Evolutionary conservation across 2,329 filamentous ascomycete genomes (phyloP), one percentile per base, ranked within the genome.

Genomic region (Aspergillus floridensis): DNA sequence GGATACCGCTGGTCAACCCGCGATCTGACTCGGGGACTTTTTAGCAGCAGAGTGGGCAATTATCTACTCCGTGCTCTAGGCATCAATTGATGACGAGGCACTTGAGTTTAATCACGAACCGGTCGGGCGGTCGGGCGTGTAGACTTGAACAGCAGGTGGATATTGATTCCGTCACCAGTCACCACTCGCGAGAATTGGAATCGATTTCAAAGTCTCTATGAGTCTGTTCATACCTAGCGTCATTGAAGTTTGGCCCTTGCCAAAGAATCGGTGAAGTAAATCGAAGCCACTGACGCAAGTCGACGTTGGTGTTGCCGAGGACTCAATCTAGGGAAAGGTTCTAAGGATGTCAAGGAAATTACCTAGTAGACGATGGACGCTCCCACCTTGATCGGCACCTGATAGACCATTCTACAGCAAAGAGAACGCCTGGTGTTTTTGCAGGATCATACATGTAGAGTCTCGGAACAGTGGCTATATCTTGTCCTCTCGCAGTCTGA

Each of bases 201-300:
- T n/a, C 4, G 2, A 44, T 19, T 7, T 19, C 19, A 19, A 8
- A 44, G 16, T 16, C 38, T 19, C 12, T 44, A n/a, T 6, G 14
- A 16, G 41, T 29, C 4, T 16, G 21, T 26, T n/a, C 19, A n/a
- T 46, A 21, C 19, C 41, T 53, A 22, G 10, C 16, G 51, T n/a
- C 16, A 47, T 31, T 10, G 26, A 29, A 29, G 7, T 29, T 55
- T 8, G 35, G 14, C 14, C 32, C 35, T 38, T 4, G 51, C 24
- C 12, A 47, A 47, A 29, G 19, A 21, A 29, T 32, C 47, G n/a
- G 53, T 41, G 32, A 55, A 24, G 11, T 24, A 11, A 55, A 29
- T 55, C 22, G 41, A 55, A 55, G 53, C 53, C 53, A 47, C 26
- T 55, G 53, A 55, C 41, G 53, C 53, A 55, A 44, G 24, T 48